Conservation (phyloP, 441 rosid species). For the Erysimum cheiri region DNA sequence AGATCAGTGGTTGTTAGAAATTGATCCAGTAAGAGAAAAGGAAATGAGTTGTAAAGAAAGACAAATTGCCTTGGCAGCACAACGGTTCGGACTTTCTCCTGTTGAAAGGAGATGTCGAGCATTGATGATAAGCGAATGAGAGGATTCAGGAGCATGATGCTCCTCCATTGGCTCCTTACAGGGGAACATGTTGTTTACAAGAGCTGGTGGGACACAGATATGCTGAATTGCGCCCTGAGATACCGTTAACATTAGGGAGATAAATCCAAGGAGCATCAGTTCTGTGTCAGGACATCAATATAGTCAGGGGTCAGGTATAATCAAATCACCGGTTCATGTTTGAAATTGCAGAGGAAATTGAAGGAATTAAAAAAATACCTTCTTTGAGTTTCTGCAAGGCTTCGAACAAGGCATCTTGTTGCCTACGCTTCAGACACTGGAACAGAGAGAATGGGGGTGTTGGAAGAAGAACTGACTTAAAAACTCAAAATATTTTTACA, state of each 20-base stretch:
- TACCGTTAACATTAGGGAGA: conserved; percentile 77
- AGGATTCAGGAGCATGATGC: conserved; percentile 38
- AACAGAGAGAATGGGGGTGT: conserved; percentile 28
- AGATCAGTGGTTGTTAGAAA: background rate
- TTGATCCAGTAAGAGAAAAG: background rate
- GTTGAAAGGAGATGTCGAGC: conserved; percentile 56
- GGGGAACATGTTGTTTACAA: conserved; percentile 65
- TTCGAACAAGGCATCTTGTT: conserved; percentile 62
- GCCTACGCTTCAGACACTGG: conserved; percentile 54
- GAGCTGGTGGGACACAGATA: conserved; percentile 59
- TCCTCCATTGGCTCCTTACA: conserved; percentile 52
- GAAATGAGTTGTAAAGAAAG: background rate
- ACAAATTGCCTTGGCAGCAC: conserved; percentile 46
- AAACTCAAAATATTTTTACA: background rate
- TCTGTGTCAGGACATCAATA: conserved; percentile 58
- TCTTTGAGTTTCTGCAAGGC: conserved; percentile 84
- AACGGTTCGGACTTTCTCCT: conserved; percentile 36
- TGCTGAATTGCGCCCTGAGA: conserved; percentile 58
- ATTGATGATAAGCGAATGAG: conserved; percentile 36
- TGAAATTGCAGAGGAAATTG: background rate
- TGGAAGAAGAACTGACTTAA: background rate
- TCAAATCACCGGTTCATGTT: background rate
- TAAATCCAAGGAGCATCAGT: conserved; percentile 90
- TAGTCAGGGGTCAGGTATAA: conserved; percentile 30
- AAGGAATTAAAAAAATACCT: conserved; percentile 48